Percentiles rank a stretch among this genome's conserved stretches.
These are phyloP conservation scores for Pezicula rhizophila DNA, from an alignment of 2,329 filamentous ascomycete genomes.

Conservation along the genomic window DNA sequence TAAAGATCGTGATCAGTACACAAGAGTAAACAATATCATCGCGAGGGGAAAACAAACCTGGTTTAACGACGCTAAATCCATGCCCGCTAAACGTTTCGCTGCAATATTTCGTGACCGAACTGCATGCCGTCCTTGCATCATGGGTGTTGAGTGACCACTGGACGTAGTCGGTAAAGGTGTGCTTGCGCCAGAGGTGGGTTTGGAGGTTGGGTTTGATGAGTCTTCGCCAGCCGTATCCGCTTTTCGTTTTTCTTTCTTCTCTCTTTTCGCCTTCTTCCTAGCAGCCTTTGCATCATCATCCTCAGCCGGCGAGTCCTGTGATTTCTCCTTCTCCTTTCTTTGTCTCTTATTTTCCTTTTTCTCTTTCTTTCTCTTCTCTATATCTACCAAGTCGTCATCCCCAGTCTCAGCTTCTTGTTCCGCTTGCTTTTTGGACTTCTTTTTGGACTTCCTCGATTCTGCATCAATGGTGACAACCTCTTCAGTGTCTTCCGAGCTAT, in stretches of 20 bases:
- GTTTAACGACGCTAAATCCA: slow-evolving; percentile 76
- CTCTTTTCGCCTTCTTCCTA: slow-evolving; percentile 29
- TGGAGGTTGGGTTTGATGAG: slow-evolving; percentile 15
- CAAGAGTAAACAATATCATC: not conserved
- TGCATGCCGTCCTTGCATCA: slow-evolving; percentile 56
- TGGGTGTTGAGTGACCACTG: slow-evolving; percentile 39
- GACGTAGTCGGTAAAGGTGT: slow-evolving; percentile 30
- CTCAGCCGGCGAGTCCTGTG: slow-evolving; percentile 15
- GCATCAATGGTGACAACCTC: slow-evolving; percentile 8
- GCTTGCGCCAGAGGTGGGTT: slow-evolving; percentile 14
- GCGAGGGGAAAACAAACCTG: slow-evolving; percentile 52
- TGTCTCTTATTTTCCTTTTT: slow-evolving; percentile 28
- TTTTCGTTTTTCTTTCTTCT: slow-evolving; percentile 37
- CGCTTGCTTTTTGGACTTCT: slow-evolving; percentile 27
- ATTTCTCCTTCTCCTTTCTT: slow-evolving; percentile 36
- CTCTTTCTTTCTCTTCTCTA: slow-evolving; percentile 30
- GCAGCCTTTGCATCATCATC: slow-evolving; percentile 30
- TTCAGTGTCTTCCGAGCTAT: slow-evolving; percentile 7
- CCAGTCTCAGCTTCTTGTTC: slow-evolving; percentile 13
- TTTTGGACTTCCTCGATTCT: slow-evolving; percentile 25
- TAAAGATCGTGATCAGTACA: slow-evolving; percentile 27
- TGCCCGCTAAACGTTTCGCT: slow-evolving; percentile 77
- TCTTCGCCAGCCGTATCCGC: slow-evolving; percentile 25
- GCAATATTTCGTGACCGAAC: slow-evolving; percentile 78
- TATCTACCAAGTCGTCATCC: slow-evolving; percentile 28